phyloP scores from a whole-genome alignment of 1,139 yeast genomes.

The Nakaseomyces delphensis region DNA sequence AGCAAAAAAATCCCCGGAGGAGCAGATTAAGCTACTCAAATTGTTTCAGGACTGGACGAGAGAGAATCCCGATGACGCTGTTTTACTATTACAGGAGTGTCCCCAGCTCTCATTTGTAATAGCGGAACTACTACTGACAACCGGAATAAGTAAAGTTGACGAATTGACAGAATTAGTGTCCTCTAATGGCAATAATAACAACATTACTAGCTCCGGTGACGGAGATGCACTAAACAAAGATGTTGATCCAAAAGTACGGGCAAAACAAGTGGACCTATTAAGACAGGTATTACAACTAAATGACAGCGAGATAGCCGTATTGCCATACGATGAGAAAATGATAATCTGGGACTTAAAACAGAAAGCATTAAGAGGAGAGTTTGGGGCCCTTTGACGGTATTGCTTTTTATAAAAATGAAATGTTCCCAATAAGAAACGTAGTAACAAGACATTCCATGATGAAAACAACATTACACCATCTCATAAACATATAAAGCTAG shows the following conservation, averaged over 20 bases:
- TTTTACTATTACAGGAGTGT: slow-evolving; percentile 52
- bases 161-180: slow-evolving; percentile 30
- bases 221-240: slow-evolving; percentile 5
- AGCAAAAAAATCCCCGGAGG: slow-evolving; percentile 37
- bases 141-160: slow-evolving; percentile 29
- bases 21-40: slow-evolving; percentile 34
- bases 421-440: no score
- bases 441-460: no score
- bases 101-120: slow-evolving; percentile 78
- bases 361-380: slow-evolving; percentile 31
- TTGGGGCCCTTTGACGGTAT: slow-evolving; percentile 16
- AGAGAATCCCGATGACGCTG: slow-evolving; percentile 56
- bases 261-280: slow-evolving; percentile 46
- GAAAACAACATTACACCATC: no score
- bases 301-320: slow-evolving; percentile 52
- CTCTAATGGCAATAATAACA: slow-evolving; percentile 8
- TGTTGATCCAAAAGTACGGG: slow-evolving; percentile 38
- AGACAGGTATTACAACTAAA: slow-evolving; percentile 49
- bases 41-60: slow-evolving; percentile 60
- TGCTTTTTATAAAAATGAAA: no score
- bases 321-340: slow-evolving; percentile 52
- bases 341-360: slow-evolving; percentile 32
- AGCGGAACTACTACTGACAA: slow-evolving; percentile 63
- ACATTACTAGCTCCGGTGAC: slow-evolving; percentile 9
- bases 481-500: no score